A percentile compares a stretch with the other conserved stretches of the same genome.
phyloP scores from a whole-genome alignment of 768 basidiomycete species.

The Russula lepida region DNA sequence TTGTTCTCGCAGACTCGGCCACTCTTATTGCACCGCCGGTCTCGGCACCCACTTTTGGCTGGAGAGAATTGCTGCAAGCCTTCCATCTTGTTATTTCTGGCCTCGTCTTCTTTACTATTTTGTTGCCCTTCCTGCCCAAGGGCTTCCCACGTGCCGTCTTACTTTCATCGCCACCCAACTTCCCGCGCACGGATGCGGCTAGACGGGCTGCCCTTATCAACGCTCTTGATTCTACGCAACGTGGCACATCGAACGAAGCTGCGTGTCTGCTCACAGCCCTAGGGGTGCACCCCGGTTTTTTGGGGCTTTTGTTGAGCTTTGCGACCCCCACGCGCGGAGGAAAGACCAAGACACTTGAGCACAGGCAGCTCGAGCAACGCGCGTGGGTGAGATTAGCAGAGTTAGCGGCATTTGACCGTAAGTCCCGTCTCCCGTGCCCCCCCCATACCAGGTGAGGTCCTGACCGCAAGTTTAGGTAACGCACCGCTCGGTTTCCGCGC shows the following conservation, averaged over 20 bases:
- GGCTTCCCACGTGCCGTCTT: neutral
- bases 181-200: slow-evolving; percentile 15
- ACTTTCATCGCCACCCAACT: neutral
- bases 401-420: slow-evolving; percentile 35
- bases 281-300: slow-evolving; percentile 31
- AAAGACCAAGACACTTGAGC: slow-evolving; percentile 29
- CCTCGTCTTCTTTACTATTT: slow-evolving; percentile 50
- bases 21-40: slow-evolving; percentile 22
- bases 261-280: slow-evolving; percentile 33
- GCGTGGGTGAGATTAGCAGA: slow-evolving; percentile 48
- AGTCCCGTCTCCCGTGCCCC: slow-evolving; percentile 7
- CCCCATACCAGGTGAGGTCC: neutral
- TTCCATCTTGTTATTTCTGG: slow-evolving; percentile 61
- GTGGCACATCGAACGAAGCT: slow-evolving; percentile 34
- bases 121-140: slow-evolving; percentile 40
- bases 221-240: slow-evolving; percentile 28
- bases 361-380: slow-evolving; percentile 36
- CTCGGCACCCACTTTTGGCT: slow-evolving; percentile 31
- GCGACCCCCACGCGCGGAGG: slow-evolving; percentile 24
- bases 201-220: slow-evolving; percentile 26
- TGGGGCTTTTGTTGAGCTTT: slow-evolving; percentile 30
- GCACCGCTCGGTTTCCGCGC: slow-evolving; percentile 34
- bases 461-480: slow-evolving; percentile 22
- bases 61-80: slow-evolving; percentile 48
- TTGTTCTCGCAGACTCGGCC: slow-evolving; percentile 39